phyloP scores from a whole-genome alignment of 2,329 filamentous ascomycete species.

The Fusarium nanum region DNA sequence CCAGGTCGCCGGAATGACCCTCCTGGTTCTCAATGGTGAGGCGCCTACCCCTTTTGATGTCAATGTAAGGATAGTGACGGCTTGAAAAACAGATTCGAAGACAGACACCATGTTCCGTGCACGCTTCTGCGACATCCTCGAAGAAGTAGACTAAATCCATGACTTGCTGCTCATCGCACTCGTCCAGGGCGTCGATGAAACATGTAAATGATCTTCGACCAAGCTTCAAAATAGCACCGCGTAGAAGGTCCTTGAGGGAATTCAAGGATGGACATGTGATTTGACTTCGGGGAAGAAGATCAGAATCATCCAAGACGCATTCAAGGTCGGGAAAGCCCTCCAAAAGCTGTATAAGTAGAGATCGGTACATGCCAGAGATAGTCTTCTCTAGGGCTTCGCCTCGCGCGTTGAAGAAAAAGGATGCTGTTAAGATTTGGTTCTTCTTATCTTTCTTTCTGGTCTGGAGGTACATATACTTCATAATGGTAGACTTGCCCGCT shows the following conservation, averaged over 20 bases:
- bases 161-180: slow-evolving; percentile 57
- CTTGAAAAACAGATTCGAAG: slow-evolving; percentile 59
- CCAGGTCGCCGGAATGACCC: slow-evolving; percentile 45
- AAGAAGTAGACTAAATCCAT: slow-evolving; percentile 57
- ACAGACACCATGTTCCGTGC: rapidly evolving
- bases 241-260: not conserved
- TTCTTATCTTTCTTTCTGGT: not conserved
- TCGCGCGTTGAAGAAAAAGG: slow-evolving; percentile 65
- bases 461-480: slow-evolving; percentile 53
- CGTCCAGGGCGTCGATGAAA: slow-evolving; percentile 61
- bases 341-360: slow-evolving; percentile 61
- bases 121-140: slow-evolving; percentile 49
- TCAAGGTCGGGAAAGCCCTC: slow-evolving; percentile 50
- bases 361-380: slow-evolving; percentile 61
- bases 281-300: rapidly evolving
- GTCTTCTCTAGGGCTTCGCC: slow-evolving; percentile 59
- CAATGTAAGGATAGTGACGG: slow-evolving; percentile 60
- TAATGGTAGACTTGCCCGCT: slow-evolving; percentile 59
- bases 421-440: slow-evolving; percentile 43
- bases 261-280: not conserved
- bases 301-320: slow-evolving; percentile 44
- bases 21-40: slow-evolving; percentile 44
- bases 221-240: rapidly evolving
- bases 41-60: slow-evolving; percentile 41
- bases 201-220: not conserved